phyloP scores from a whole-genome alignment of 2,329 filamentous ascomycete genomes.

The Periglandula ipomoeae region DNA sequence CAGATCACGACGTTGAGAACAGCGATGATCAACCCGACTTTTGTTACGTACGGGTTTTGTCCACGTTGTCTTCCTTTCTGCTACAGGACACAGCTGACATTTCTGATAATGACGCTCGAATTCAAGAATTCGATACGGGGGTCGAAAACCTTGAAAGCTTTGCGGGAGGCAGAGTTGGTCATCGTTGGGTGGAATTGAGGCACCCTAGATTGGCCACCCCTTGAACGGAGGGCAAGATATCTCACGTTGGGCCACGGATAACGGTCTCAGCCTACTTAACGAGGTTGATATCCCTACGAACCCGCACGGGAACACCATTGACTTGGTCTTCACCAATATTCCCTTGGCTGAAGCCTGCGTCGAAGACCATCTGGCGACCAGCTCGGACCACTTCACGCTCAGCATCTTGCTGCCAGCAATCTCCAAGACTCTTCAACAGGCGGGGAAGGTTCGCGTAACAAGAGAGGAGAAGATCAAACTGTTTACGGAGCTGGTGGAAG shows the following conservation, averaged over 20 bases:
- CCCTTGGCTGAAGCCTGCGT: conserved; percentile 9
- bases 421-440: background rate
- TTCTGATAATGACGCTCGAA: background rate
- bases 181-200: background rate
- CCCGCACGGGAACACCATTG: conserved; percentile 12
- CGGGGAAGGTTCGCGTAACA: conserved; percentile 10
- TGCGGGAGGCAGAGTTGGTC: background rate
- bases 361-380: too few relatives aligned
- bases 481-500: conserved; percentile 10
- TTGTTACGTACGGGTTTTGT: background rate
- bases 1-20: background rate
- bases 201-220: background rate
- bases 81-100: background rate
- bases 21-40: background rate
- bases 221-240: conserved; percentile 8
- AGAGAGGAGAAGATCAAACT: conserved; percentile 11
- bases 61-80: background rate
- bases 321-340: conserved; percentile 11
- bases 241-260: conserved; percentile 4
- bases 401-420: too few relatives aligned
- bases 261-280: conserved; percentile 10
- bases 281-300: conserved; percentile 11
- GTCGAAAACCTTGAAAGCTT: background rate
- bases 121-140: background rate
- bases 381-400: too few relatives aligned